These are phyloP conservation scores for Zygoascus sp. DNA, from an alignment of 1,139 yeast genomes.

Conservation along the genomic window DNA sequence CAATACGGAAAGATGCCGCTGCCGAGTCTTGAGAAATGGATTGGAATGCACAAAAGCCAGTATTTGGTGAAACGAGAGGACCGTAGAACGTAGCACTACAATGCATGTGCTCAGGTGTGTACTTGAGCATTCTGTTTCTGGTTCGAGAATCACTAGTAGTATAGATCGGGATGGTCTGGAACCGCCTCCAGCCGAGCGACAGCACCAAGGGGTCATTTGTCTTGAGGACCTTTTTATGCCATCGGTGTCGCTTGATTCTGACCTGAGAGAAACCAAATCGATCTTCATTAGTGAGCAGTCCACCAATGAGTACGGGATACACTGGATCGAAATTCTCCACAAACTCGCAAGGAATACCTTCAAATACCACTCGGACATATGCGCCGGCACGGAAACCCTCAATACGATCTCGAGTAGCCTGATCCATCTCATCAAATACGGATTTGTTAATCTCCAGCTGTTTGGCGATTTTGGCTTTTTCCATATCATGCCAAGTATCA, in stretches of 20 bases:
- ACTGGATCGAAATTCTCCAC: conserved; percentile 79
- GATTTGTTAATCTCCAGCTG: conserved; percentile 91
- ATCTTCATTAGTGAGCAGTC: conserved; percentile 82
- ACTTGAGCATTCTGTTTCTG: conserved; percentile 94
- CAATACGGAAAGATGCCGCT: conserved; percentile 86
- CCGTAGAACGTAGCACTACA: conserved; percentile 97
- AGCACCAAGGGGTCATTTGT: conserved; percentile 92
- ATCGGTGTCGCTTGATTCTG: conserved; percentile 94
- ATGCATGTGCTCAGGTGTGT: conserved; percentile 97
- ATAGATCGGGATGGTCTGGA: conserved; percentile 92
- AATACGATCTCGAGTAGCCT: conserved; percentile 66
- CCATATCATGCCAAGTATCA: conserved; percentile 97
- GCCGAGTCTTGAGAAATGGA: conserved; percentile 78
- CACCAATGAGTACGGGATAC: conserved; percentile 86
- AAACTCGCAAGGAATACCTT: conserved; percentile 83
- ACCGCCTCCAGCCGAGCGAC: conserved; percentile 97
- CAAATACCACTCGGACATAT: conserved; percentile 85
- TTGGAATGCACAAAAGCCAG: conserved; percentile 95
- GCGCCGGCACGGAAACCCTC: conserved; percentile 95
- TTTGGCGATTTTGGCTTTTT: conserved; percentile 94
- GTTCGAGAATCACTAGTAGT: conserved; percentile 97
- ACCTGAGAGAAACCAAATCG: conserved; percentile 91
- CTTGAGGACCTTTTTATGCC: conserved; percentile 96
- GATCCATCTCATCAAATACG: conserved; percentile 60
- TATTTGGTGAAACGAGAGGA: conserved; percentile 94